Base-by-base conservation (phyloP, 495 filamentous ascomycete species). In the Penicilliopsis zonata region DNA sequence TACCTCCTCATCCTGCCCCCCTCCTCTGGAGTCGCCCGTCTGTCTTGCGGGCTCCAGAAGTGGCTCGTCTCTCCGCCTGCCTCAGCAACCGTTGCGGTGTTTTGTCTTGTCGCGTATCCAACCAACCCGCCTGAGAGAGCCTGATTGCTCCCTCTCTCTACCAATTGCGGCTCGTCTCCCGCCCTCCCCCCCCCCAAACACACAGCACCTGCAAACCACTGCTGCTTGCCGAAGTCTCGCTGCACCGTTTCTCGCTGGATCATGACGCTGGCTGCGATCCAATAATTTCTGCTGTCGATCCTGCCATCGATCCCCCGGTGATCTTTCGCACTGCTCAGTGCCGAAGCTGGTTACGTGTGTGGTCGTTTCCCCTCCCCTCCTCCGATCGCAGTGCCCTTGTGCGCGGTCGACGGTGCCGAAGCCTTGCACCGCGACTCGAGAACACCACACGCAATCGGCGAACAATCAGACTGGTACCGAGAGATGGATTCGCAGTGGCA, bases 401-500 rank as follows among this genome's bases (percentile, higher is more conserved):
- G 47, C 48, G 47, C 41, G 43, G 41, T 52, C 34, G 38, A 46
- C 44, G 39, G 32, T 34, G 41, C 48, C 40, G 36, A 38, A 35
- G 24, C 40, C 25, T 46, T 29, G 8, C 30, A 35, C 34, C 33
- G 13, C 37, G 36, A 28, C 28, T 30, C 31, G 30, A 21, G 38
- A 30, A 29, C 18, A 13, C 14, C 13, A 19, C 23, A 18, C 23
- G 40, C 33, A 21, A 7, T 16, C 22, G 26, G 29, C 25, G 36
- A 31, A 10, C n/a, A 35, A n/a, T 14, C 12, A n/a, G 10, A 31
- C 13, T 30, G 13, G 28, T 19, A 19, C 34, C 28, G 24, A 44
- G 28, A 31, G 28, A 72, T 72, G 67, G 66, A 72, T 47, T 49
- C 58, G 13, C 61, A 65, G 44, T 71, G 67, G 67, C 67, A 72